Evolutionary conservation across 2,329 filamentous ascomycete species (phyloP).

Genomic region (Alternaria panax): DNA sequence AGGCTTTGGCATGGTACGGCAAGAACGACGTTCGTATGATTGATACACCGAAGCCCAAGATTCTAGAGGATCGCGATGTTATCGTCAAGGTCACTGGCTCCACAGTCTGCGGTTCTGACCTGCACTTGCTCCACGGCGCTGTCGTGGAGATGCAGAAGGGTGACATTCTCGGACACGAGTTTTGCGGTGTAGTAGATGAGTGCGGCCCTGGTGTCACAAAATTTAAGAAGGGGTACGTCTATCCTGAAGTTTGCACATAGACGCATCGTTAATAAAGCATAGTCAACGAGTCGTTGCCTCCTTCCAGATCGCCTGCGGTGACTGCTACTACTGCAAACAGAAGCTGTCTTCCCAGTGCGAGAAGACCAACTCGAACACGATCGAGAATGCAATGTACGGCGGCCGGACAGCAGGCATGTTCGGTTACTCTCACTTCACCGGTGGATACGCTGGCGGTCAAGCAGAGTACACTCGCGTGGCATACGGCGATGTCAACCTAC

Average conservation of each 20-base stretch:
- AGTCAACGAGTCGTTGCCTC: constrained; percentile 75
- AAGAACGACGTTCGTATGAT: constrained; percentile 79
- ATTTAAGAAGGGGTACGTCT: constrained; percentile 51
- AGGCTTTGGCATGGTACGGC: constrained; percentile 81
- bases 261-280: constrained; percentile 26
- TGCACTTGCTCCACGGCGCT: constrained; percentile 62
- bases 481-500: constrained; percentile 78
- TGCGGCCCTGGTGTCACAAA: constrained; percentile 54
- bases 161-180: constrained; percentile 62
- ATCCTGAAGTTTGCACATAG: background rate
- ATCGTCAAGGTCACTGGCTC: constrained; percentile 78
- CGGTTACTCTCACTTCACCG: constrained; percentile 73
- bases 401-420: constrained; percentile 73
- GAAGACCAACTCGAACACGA: constrained; percentile 76
- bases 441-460: constrained; percentile 86
- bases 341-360: constrained; percentile 83
- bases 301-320: constrained; percentile 78
- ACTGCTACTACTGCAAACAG: constrained; percentile 79
- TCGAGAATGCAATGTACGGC: constrained; percentile 79
- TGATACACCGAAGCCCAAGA: constrained; percentile 72
- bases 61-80: constrained; percentile 77
- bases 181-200: constrained; percentile 60
- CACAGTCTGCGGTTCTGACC: constrained; percentile 68
- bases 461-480: constrained; percentile 87
- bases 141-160: constrained; percentile 61